Conservation (phyloP, 169 alveolate species). For the Perkinsus marinus region DNA sequence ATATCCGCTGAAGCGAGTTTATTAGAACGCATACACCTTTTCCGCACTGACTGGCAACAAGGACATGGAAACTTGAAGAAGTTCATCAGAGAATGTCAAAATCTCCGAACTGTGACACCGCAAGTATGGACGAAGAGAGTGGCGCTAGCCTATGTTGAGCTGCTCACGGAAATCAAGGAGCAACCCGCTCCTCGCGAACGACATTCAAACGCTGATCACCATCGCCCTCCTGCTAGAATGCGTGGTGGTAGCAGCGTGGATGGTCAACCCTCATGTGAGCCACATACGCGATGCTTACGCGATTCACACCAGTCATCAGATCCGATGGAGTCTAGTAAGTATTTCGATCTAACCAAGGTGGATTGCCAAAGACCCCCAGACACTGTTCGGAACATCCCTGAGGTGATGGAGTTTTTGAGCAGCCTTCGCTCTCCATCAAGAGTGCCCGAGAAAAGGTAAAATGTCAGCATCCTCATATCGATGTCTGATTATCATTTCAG, state of each 20-base stretch:
- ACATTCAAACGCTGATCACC: too few relatives aligned
- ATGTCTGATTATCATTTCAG: too few relatives aligned
- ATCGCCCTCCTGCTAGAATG: not conserved
- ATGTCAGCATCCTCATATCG: too few relatives aligned
- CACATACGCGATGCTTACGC: not conserved
- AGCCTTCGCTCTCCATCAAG: not conserved
- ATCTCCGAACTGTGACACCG: not conserved
- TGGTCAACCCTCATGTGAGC: not conserved
- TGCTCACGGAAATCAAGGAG: not conserved
- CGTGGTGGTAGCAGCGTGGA: not conserved
- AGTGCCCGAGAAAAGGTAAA: too few relatives aligned
- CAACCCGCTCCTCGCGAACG: not conserved
- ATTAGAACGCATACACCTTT: not conserved
- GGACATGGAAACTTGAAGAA: not conserved
- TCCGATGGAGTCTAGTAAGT: not conserved
- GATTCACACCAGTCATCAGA: not conserved
- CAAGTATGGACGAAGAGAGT: not conserved
- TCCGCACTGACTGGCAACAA: not conserved
- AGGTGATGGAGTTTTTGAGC: not conserved
- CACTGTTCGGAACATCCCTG: not conserved
- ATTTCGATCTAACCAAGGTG: not conserved
- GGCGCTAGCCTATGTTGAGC: not conserved
- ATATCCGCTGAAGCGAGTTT: not conserved
- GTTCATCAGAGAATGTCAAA: not conserved
- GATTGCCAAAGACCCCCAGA: not conserved